Conservation (phyloP, 2,329 filamentous ascomycete genomes). For the Geosmithia flava region DNA sequence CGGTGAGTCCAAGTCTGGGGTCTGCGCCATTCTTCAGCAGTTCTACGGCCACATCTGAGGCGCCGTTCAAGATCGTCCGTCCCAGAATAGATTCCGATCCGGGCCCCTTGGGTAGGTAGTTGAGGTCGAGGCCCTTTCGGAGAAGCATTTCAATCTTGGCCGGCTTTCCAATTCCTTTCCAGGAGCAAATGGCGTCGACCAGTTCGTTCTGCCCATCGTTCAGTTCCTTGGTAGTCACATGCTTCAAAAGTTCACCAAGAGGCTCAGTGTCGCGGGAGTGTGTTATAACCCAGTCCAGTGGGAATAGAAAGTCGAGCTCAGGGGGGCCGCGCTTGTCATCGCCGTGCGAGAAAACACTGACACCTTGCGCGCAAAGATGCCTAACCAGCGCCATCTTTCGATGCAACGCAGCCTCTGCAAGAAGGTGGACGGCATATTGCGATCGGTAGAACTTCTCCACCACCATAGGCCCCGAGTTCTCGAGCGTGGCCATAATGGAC, state of each 20-base stretch:
- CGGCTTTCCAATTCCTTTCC: neutral
- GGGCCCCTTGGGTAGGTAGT: neutral
- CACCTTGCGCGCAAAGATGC: neutral
- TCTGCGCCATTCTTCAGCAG: neutral
- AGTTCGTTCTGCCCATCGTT: neutral
- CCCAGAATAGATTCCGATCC: neutral
- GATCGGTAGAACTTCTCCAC: neutral
- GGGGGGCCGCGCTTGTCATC: neutral
- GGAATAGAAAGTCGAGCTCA: neutral
- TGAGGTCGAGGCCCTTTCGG: neutral
- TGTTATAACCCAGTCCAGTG: neutral
- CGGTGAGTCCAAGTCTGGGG: neutral
- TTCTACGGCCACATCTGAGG: neutral
- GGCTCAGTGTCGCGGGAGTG: neutral
- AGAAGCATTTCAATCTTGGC: neutral
- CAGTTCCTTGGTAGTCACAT: neutral
- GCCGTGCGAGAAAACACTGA: neutral
- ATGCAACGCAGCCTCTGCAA: neutral
- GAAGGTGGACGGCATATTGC: neutral
- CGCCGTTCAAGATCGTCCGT: neutral
- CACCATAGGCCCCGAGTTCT: neutral
- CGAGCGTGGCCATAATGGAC: neutral
- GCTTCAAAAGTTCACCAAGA: neutral
- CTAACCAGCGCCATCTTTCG: neutral
- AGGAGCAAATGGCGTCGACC: neutral